A percentile compares a stretch with the other conserved stretches of the same genome.
Evolutionary conservation across 2,329 filamentous ascomycete species (phyloP).

Genomic region (Rutstroemia sp.): DNA sequence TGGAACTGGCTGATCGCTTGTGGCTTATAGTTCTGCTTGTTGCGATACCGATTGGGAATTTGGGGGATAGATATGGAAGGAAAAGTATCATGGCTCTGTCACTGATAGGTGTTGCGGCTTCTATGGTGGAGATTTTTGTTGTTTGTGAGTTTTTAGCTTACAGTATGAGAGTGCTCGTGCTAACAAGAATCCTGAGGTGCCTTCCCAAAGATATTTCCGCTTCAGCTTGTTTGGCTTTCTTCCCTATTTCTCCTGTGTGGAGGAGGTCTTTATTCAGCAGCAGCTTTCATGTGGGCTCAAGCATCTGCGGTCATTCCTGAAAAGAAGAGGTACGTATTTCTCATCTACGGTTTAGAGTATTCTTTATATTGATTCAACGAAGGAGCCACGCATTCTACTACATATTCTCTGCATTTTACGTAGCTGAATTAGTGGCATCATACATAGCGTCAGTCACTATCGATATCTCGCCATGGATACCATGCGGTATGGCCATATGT

Average conservation of each 20-base stretch:
- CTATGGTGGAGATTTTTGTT: conserved; percentile 21
- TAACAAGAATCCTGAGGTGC: conserved; percentile 17
- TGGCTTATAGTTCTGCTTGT: conserved; percentile 22
- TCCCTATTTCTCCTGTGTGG: conserved; percentile 25
- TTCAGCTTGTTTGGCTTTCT: conserved; percentile 26
- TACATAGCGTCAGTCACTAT: conserved; percentile 23
- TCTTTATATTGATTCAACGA: not conserved
- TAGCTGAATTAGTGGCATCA: conserved; percentile 26
- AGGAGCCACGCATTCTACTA: conserved; percentile 28
- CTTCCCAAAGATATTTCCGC: conserved; percentile 21
- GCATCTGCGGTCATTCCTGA: conserved; percentile 23
- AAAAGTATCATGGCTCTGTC: conserved; percentile 24
- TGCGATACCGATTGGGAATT: conserved; percentile 25
- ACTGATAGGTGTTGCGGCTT: conserved; percentile 20
- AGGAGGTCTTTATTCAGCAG: conserved; percentile 25
- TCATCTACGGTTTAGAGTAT: not conserved
- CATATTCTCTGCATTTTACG: conserved; percentile 28
- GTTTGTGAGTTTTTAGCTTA: conserved; percentile 21
- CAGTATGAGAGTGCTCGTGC: not conserved
- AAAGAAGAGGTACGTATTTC: conserved; percentile 17
- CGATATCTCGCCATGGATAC: conserved; percentile 28
- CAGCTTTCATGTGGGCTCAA: conserved; percentile 29
- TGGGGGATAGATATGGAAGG: conserved; percentile 24
- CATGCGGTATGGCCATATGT: conserved; percentile 21
- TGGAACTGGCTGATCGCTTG: not conserved